Conservation (phyloP, 192 early-diverging fungal species). For the Coemansia sp. region DNA sequence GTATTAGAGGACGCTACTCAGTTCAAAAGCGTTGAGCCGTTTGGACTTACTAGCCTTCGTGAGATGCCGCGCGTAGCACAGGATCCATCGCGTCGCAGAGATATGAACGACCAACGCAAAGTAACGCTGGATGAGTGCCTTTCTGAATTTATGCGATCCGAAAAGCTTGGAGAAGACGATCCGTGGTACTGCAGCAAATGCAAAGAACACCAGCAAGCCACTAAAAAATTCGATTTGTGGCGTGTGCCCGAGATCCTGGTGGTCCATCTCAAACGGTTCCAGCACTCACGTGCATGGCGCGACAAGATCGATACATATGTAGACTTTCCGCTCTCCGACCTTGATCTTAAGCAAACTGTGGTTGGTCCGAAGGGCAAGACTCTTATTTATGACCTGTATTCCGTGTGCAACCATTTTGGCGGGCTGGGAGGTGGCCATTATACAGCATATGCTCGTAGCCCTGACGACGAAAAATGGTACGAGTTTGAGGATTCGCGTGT, state of each 20-base stretch:
- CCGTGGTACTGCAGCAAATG: slow-evolving; percentile 79
- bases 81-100: not conserved
- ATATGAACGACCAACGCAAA: slow-evolving; percentile 7
- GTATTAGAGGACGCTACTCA: slow-evolving; percentile 37
- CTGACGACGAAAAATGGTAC: slow-evolving; percentile 69
- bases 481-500: slow-evolving; percentile 80
- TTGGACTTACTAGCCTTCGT: not conserved
- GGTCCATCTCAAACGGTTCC: slow-evolving; percentile 82
- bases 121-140: slow-evolving; percentile 70
- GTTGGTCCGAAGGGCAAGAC: slow-evolving; percentile 29
- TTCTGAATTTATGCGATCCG: slow-evolving; percentile 71
- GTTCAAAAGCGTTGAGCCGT: slow-evolving; percentile 17
- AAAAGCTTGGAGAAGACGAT: slow-evolving; percentile 72
- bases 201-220: slow-evolving; percentile 71
- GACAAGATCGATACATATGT: slow-evolving; percentile 75
- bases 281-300: slow-evolving; percentile 61
- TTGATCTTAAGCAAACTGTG: slow-evolving; percentile 62
- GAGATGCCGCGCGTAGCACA: slow-evolving; percentile 11
- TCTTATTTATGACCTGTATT: slow-evolving; percentile 69
- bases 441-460: slow-evolving; percentile 75
- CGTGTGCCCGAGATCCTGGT: slow-evolving; percentile 75
- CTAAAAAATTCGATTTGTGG: slow-evolving; percentile 82
- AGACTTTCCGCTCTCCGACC: slow-evolving; percentile 65
- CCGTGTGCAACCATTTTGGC: slow-evolving; percentile 82
- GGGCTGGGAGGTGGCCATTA: slow-evolving; percentile 84